Evolutionary conservation across 352 stramenopile species (phyloP), one percentile per base, ranked within the genome.

Genomic region (Phytophthora pini): DNA sequence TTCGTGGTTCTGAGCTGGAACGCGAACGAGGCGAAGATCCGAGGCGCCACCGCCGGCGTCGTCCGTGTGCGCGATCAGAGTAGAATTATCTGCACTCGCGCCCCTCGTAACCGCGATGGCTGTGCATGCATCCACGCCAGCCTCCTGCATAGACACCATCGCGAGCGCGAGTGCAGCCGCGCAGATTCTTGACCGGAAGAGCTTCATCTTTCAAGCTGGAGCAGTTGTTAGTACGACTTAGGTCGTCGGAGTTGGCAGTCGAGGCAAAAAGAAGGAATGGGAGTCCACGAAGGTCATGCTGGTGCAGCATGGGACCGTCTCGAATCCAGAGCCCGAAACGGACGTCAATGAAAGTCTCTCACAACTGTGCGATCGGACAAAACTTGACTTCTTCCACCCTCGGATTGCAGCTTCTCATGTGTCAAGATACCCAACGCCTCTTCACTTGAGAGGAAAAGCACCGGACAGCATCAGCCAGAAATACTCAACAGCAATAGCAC

Each of bases 21-120:
- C 90, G 32, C 89, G 90, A 47, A 97, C 89, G 24, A 98, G 77
- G 10, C 95, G 88, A 22, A 97, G 79, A 64, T 98, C 94, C 15
- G 92, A 92, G 4, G 92, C 87, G 40, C 82, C 75, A 24, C 63
- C 71, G 15, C 88, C 88, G 1, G 88, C 86, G 40, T 96, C 88
- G 43, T 96, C 86, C 27, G 88, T 98, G 70, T 98, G 92, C 1
- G 91, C 93, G 20, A 96, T 81, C 49, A 98, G 68, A 32, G 92
- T 94, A 26, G 89, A 93, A 44, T 92, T 91, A 47, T 97, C 88
- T 1, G 51, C 51, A 43, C 82, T 92, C 1, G 93, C 93, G 38
- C 86, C 76, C 56, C 67, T 78, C 13, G 89, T 92, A 12, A 97
- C 82, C 4, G 78, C 83, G 36, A 98, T 97, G 27, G 95, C 86